Evolutionary conservation across 2,329 filamentous ascomycete species (phyloP).

Genomic region (Mollisia scopiformis): DNA sequence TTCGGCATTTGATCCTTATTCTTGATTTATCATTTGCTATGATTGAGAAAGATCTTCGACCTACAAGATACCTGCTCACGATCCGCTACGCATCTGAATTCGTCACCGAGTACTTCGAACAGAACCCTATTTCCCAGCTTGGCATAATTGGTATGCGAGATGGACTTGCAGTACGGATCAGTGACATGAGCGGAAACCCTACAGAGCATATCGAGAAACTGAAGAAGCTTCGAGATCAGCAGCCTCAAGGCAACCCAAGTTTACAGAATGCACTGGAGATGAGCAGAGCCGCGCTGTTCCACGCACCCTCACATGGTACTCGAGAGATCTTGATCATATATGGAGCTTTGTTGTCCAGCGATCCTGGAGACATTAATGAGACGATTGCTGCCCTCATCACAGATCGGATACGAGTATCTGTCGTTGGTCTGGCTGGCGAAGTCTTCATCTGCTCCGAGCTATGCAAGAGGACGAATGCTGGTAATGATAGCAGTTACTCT

Average conservation of each 20-base stretch:
- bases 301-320: conserved; percentile 91
- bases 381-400: conserved; percentile 79
- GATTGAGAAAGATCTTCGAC: conserved; percentile 91
- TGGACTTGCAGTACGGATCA: conserved; percentile 82
- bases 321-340: conserved; percentile 91
- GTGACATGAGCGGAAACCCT: conserved; percentile 89
- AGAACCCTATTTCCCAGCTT: conserved; percentile 96
- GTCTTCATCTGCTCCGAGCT: conserved; percentile 92
- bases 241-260: conserved; percentile 76
- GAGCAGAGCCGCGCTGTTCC: conserved; percentile 88
- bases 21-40: conserved; percentile 93
- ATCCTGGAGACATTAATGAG: conserved; percentile 93
- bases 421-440: conserved; percentile 89
- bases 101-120: conserved; percentile 93
- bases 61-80: conserved; percentile 81
- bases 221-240: conserved; percentile 64
- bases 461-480: conserved; percentile 83
- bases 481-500: conserved; percentile 75
- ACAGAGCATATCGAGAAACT: conserved; percentile 83
- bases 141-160: conserved; percentile 93
- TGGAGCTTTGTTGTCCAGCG: conserved; percentile 85
- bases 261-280: conserved; percentile 96
- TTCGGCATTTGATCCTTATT: conserved; percentile 90
- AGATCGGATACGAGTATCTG: conserved; percentile 83
- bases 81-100: conserved; percentile 86